Evolutionary conservation across 192 early-diverging fungal species (phyloP), one percentile per base, ranked within the genome.

Genomic region (Backusella liffmaniae): DNA sequence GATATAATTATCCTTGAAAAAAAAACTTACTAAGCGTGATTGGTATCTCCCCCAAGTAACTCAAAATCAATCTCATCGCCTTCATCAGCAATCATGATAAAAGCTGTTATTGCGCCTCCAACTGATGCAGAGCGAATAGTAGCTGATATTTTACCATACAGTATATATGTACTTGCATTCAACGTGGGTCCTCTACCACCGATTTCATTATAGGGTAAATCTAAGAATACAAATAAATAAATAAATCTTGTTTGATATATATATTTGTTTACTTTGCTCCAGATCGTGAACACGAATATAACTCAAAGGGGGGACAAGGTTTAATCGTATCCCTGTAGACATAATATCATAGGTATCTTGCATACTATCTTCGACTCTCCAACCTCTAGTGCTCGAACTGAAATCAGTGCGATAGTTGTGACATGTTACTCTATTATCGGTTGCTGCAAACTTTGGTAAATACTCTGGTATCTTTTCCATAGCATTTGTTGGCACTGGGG

Each of bases 1-100:
- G 42, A 56, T 56, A 56, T 56, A 56, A 44, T 15, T 16, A 44
- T 44, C 12, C 21, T 49, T 16, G 5, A 49, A 15, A 5, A 35
- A 35, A 39, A 8, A 18, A 44, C 73, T 79, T 79, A 79, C 77
- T 79, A 73, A 16, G 70, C 53, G 56, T 74, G 72, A 34, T 74
- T 23, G 15, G 36, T n/a, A 70, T 79, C 77, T 29, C 77, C 79
- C 13, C 86, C 86, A 7, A 87, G 76, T 16, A 82, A 53, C 79
- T 88, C 87, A 73, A 79, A 87, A 75, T 88, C 87, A 67, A 88
- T 85, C 74, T 88, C 87, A 67, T 88, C 87, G 36, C 87, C 87
- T 7, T 76, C 79, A 23, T 77, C 77, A 49, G 86, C 77, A 67
- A 85, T 79, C 30, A 75, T 59, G 35, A 82, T 83, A 41, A 83